These are phyloP conservation scores for Xylaria sp. DNA, from an alignment of 2,329 filamentous ascomycete species.

Conservation along the genomic window DNA sequence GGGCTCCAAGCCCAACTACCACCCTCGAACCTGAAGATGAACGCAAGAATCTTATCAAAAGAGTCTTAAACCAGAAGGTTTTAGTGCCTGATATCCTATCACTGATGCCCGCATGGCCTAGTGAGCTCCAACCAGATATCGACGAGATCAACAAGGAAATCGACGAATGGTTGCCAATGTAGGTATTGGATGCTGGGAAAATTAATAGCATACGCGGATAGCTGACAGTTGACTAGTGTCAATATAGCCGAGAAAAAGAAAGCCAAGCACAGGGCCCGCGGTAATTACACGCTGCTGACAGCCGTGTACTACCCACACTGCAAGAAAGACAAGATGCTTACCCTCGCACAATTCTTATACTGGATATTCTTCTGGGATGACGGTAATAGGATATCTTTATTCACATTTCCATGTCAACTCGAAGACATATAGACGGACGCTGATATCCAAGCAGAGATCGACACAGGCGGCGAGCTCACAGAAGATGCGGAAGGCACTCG, in stretches of 20 bases:
- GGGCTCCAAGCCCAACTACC: slow-evolving; percentile 8
- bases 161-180: slow-evolving; percentile 48
- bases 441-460: slow-evolving; percentile 43
- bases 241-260: slow-evolving; percentile 46
- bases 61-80: slow-evolving; percentile 43
- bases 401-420: too few relatives aligned
- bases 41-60: slow-evolving; percentile 44
- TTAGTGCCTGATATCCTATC: slow-evolving; percentile 46
- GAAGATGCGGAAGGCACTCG: slow-evolving; percentile 45
- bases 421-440: background rate
- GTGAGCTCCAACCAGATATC: slow-evolving; percentile 44
- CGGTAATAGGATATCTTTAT: slow-evolving; percentile 32
- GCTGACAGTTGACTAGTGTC: slow-evolving; percentile 40
- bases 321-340: slow-evolving; percentile 46
- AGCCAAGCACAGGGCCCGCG: slow-evolving; percentile 45
- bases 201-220: background rate
- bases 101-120: slow-evolving; percentile 47
- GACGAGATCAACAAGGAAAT: slow-evolving; percentile 46
- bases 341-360: slow-evolving; percentile 46
- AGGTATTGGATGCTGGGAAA: slow-evolving; percentile 12
- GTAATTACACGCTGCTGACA: slow-evolving; percentile 46
- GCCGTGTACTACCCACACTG: slow-evolving; percentile 48
- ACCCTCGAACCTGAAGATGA: slow-evolving; percentile 35
- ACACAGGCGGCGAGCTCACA: slow-evolving; percentile 47
- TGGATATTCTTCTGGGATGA: slow-evolving; percentile 50